Evolutionary conservation across 2,329 filamentous ascomycete genomes (phyloP), one percentile per base, ranked within the genome.

Genomic region (Madurella fahalii): DNA sequence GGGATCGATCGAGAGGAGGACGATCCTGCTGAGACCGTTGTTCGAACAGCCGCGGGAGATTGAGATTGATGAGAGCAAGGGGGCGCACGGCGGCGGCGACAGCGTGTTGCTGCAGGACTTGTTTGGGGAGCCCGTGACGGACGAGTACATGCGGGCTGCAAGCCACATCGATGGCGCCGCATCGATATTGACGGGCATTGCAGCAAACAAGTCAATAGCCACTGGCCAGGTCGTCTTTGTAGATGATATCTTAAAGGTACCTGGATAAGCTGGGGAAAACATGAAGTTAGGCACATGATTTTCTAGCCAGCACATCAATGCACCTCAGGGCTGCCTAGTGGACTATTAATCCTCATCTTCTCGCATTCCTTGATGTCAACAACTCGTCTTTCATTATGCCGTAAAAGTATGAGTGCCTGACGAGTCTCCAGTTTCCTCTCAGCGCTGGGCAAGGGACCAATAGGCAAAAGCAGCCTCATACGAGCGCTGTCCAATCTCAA

Each of bases 41-140:
- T 83, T 85, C 53, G 76, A 79, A 62, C 80, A 81, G 65, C 81
- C 82, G 0, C 65, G 71, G 15, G 78, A 82, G 60, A 71, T 85
- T 7, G 74, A 79, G 57, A 76, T 85, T 20, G 69, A 71, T 0
- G 74, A 77, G 4, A 75, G 76, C 9, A 67, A 72, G 2, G 82
- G 82, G 0, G 81, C 80, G 0, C 82, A 85, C 53, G 82, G 82
- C 1, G 82, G 82, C 2, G 82, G 82, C 0, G 82, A 85, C 59
- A 74, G 74, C 0, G 76, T 83, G 1, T 59, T 85, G 49, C 62
- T 85, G 32, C 74, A 78, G 32, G 81, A 85, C 59, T 52, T 85
- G 11, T 83, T 85, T 62, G 81, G 80, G 0, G 74, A 76, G 58
- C 71, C 73, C 0, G 73, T 74, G 1, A 72, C 74, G 11, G 80